Percentiles rank a stretch among this genome's conserved stretches.
phyloP scores from a whole-genome alignment of 169 alveolate species.

The Plasmodium gaboni region DNA sequence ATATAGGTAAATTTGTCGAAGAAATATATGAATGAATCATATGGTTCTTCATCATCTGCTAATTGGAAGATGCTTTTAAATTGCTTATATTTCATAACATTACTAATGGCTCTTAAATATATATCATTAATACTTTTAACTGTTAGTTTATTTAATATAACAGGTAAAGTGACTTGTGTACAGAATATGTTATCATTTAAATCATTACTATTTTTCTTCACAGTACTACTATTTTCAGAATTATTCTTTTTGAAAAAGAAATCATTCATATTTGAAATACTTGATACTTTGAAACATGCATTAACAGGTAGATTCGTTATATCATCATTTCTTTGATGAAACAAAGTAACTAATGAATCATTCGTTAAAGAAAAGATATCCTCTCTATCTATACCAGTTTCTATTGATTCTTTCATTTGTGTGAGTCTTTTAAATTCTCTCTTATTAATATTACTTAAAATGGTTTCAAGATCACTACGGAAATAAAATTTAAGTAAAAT shows the following conservation, averaged over 20 bases:
- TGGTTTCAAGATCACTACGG: background rate
- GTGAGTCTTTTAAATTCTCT: slow-evolving; percentile 33
- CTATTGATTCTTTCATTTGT: slow-evolving; percentile 29
- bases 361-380: slow-evolving; percentile 41
- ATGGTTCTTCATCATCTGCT: background rate
- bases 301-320: slow-evolving; percentile 22
- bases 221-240: background rate
- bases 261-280: background rate
- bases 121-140: slow-evolving; percentile 54
- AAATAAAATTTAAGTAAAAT: slow-evolving; percentile 21
- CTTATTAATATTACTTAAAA: slow-evolving; percentile 8
- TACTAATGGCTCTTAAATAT: slow-evolving; percentile 38
- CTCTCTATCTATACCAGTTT: background rate
- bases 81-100: slow-evolving; percentile 9
- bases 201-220: background rate
- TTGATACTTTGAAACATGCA: slow-evolving; percentile 39
- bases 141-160: background rate
- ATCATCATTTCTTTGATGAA: slow-evolving; percentile 29
- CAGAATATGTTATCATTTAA: slow-evolving; percentile 21
- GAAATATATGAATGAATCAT: slow-evolving; percentile 40
- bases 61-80: slow-evolving; percentile 8
- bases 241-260: background rate
- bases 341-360: slow-evolving; percentile 48
- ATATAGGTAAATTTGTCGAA: slow-evolving; percentile 61
- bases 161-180: slow-evolving; percentile 53